Conservation (phyloP, 495 filamentous ascomycete species). For the Paragyromitra xinjiangensis region DNA sequence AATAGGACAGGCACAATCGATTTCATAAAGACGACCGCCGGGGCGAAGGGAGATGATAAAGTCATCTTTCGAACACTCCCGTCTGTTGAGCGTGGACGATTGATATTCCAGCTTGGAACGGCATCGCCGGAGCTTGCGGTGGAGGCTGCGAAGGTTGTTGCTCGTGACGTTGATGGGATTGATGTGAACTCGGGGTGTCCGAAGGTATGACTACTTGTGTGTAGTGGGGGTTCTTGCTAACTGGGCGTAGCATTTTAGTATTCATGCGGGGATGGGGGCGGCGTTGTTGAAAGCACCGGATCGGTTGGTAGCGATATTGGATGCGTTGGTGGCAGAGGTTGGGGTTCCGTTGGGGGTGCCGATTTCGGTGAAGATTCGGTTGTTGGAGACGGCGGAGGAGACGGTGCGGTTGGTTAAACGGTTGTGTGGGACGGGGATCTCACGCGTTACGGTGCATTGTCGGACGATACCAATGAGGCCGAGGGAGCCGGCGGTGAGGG, state of each 20-base stretch:
- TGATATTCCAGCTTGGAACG: conserved; percentile 93
- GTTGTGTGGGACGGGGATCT: conserved; percentile 85
- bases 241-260: conserved; percentile 74
- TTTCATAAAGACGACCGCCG: conserved; percentile 69
- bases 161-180: conserved; percentile 86
- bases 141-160: conserved; percentile 81
- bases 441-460: conserved; percentile 90
- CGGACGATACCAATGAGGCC: conserved; percentile 96
- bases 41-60: conserved; percentile 56
- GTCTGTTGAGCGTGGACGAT: conserved; percentile 70
- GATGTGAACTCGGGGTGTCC: conserved; percentile 98
- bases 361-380: conserved; percentile 92
- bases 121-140: conserved; percentile 82
- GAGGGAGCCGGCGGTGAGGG: conserved; percentile 82
- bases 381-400: conserved; percentile 76
- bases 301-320: conserved; percentile 79
- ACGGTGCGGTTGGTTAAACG: conserved; percentile 78
- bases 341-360: conserved; percentile 79
- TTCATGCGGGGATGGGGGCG: conserved; percentile 91
- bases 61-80: conserved; percentile 87
- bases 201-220: conserved; percentile 61
- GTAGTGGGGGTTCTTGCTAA: conserved; percentile 9
- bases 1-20: conserved; percentile 78
- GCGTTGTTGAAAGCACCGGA: conserved; percentile 86
- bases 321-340: conserved; percentile 80